Evolutionary conservation across 345 rosid species (phyloP).

Genomic region (Dovyalis caffra): DNA sequence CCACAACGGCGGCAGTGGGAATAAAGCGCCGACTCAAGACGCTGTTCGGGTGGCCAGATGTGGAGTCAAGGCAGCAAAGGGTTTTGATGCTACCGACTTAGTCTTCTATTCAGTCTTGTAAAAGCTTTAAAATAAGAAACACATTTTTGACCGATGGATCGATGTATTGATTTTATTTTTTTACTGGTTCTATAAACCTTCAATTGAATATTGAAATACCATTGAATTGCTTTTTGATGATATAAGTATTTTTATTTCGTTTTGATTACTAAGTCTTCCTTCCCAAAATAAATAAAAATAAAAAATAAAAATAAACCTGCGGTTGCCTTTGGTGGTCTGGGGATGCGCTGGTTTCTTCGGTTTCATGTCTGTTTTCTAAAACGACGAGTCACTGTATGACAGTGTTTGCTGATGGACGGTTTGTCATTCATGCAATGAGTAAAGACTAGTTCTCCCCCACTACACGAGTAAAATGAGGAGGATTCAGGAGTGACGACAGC

Average conservation of each 20-base stretch:
- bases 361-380: no score
- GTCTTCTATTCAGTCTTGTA: constrained; percentile 27
- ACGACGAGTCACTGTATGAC: no score
- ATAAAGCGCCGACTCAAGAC: constrained; percentile 4
- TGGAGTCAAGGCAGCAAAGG: constrained; percentile 18
- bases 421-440: no score
- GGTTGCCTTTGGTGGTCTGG: no score
- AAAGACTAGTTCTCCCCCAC: no score
- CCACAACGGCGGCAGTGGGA: not conserved
- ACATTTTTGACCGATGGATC: not conserved
- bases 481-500: not conserved
- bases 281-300: not conserved
- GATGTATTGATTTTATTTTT: not conserved
- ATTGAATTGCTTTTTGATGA: not conserved
- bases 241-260: not conserved
- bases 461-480: not conserved
- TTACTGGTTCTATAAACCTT: not conserved
- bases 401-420: no score
- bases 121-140: not conserved
- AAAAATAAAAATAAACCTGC: no score
- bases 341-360: no score
- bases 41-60: not conserved
- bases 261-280: not conserved
- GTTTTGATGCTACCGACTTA: constrained; percentile 19
- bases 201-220: not conserved